Percentiles rank a stretch among this genome's conserved stretches.
Evolutionary conservation across 352 stramenopile genomes (phyloP).

Genomic region (Globisporangium yorkense): DNA sequence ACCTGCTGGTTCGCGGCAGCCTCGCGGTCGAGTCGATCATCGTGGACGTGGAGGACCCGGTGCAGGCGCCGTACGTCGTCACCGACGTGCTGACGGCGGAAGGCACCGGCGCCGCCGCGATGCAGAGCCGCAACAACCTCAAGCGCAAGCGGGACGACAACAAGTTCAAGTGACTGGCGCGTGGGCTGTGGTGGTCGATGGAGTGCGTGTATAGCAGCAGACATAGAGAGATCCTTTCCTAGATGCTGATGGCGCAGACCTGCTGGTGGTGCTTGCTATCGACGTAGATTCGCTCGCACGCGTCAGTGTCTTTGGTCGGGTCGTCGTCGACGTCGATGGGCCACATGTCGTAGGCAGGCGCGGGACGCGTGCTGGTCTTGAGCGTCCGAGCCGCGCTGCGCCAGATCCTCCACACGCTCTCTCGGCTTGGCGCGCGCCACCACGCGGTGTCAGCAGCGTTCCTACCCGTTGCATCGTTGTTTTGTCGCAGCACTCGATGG

Average conservation of each 20-base stretch:
- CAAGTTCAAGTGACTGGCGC: background rate
- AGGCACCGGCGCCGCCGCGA: slow-evolving; percentile 64
- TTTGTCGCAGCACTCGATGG: background rate
- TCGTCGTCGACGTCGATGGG: background rate
- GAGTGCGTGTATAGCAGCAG: background rate
- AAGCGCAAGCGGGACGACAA: slow-evolving; percentile 76
- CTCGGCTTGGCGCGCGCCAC: no score
- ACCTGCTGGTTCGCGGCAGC: slow-evolving; percentile 65
- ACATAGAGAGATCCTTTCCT: slow-evolving; percentile 5
- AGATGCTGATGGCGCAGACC: slow-evolving; percentile 50
- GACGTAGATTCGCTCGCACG: slow-evolving; percentile 29
- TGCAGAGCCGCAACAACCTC: slow-evolving; percentile 86
- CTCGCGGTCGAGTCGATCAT: slow-evolving; percentile 56
- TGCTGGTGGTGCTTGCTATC: slow-evolving; percentile 40
- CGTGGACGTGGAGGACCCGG: slow-evolving; percentile 32
- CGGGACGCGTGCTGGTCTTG: background rate
- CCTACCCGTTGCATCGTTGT: background rate
- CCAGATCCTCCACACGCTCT: background rate
- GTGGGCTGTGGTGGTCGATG: background rate
- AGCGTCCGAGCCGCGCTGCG: background rate
- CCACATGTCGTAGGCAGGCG: slow-evolving; percentile 6
- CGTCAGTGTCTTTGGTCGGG: slow-evolving; percentile 20
- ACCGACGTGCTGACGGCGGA: slow-evolving; percentile 63
- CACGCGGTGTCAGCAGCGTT: no score
- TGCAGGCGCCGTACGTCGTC: slow-evolving; percentile 57